phyloP scores from a whole-genome alignment of 805 yeast genomes.

The Scheffersomyces coipomensis region DNA sequence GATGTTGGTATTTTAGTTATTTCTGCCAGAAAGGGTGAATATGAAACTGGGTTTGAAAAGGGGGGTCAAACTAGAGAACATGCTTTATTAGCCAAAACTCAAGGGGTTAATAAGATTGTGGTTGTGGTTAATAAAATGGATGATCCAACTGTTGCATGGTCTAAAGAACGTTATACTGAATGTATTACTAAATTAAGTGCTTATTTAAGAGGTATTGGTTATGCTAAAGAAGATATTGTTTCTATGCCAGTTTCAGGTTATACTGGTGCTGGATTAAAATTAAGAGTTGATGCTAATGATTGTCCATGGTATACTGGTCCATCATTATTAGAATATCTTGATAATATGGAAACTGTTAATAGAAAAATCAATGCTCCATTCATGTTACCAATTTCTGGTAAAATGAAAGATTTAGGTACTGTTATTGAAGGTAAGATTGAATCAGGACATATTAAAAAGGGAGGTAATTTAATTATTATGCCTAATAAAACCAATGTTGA shows the following conservation, averaged over 20 bases:
- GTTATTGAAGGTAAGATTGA: conserved; percentile 98
- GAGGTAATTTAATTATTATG: conserved; percentile 76
- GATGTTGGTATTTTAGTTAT: conserved; percentile 97
- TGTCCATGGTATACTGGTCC: conserved; percentile 98
- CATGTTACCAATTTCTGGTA: conserved; percentile 93
- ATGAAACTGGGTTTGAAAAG: conserved; percentile 98
- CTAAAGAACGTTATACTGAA: conserved; percentile 93
- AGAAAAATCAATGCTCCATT: conserved; percentile 93
- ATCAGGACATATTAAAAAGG: conserved; percentile 88
- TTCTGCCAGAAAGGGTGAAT: conserved; percentile 98
- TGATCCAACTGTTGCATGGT: conserved; percentile 95
- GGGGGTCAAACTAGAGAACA: conserved; percentile 99
- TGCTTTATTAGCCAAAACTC: conserved; percentile 95
- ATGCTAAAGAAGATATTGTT: conserved; percentile 77
- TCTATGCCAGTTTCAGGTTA: conserved; percentile 98
- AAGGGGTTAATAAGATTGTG: conserved; percentile 91
- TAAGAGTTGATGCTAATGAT: conserved; percentile 63
- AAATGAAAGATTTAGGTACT: conserved; percentile 96
- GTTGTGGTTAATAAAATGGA: conserved; percentile 99
- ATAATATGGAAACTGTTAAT: conserved; percentile 72
- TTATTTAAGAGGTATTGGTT: conserved; percentile 88
- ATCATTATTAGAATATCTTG: conserved; percentile 84
- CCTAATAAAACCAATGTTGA: conserved; percentile 86
- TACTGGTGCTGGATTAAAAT: conserved; percentile 96
- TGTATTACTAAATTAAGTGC: conserved; percentile 79